Base-by-base conservation (phyloP, 352 stramenopile species). In the Phytophthora citrophthora region DNA sequence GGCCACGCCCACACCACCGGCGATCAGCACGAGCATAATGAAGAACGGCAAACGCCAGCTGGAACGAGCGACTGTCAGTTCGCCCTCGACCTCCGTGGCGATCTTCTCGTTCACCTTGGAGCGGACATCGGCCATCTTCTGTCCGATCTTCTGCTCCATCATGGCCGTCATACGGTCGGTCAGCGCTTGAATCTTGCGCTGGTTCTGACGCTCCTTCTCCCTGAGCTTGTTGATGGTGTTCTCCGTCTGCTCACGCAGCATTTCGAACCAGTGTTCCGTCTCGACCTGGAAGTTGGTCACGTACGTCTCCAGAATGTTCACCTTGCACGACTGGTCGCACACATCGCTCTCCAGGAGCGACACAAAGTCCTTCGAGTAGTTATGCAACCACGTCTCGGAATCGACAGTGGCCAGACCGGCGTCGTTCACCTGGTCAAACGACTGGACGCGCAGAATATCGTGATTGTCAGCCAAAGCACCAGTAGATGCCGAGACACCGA, bases 1-100 rank as follows among this genome's bases (percentile, higher is more conserved):
- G 16, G 81, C 81, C 26, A 91, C 79, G 40, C 76, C 80, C 29
- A 90, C 58, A 20, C 64, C 72, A 8, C 63, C 82, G 1, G 76
- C 76, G 23, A 95, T 81, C 31, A 81, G 64, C 29, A 92, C 54
- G 26, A 93, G 50, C 58, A 95, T 71, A 53, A 93, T 48, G 64
- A 94, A 92, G 68, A 95, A 94, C 9, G 86, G 86, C 54, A 92
- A 38, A 27, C 86, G 83, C 88, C 88, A 95, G 61, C 83, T 81
- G 26, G 73, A 74, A n/a, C 74, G 72, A 32, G 79, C 77, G 27
- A 88, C 77, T 23, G 81, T 74, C 32, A 91, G 60, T 59, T 91
- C 82, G 40, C 80, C 80, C 47, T 92, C 84, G 13, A 94, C 81
- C 64, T 90, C 71, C 2, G 61, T 75, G 6, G 73, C 72, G 49